A percentile compares a stretch with the other conserved stretches of the same genome.
These are phyloP conservation scores for Tolypocladium tundrense DNA, from an alignment of 2,329 filamentous ascomycete genomes.

Conservation along the genomic window DNA sequence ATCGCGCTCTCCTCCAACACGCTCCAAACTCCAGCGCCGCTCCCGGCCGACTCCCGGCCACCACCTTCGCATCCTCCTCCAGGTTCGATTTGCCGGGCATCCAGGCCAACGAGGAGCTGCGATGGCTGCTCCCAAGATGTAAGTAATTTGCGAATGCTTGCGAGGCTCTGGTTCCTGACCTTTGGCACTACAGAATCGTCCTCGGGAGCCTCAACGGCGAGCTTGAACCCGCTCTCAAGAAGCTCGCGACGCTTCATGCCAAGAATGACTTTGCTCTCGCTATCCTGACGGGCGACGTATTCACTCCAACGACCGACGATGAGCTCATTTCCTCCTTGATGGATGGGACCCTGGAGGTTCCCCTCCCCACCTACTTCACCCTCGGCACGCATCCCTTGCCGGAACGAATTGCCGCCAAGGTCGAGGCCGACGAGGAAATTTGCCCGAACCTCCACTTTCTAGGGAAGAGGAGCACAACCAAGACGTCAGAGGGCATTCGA, in stretches of 20 bases:
- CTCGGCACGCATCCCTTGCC: constrained; percentile 68
- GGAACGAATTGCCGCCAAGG: constrained; percentile 55
- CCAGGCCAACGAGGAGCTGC: constrained; percentile 1
- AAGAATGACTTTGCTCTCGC: constrained; percentile 87
- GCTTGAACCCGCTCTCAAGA: constrained; percentile 65
- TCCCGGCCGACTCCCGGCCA: neutral
- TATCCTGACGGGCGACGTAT: constrained; percentile 76
- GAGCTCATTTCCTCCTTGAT: constrained; percentile 54
- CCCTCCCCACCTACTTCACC: constrained; percentile 85
- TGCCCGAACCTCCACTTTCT: constrained; percentile 89
- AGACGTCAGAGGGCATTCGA: constrained; percentile 79
- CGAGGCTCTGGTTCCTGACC: neutral
- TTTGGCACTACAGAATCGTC: constrained; percentile 49
- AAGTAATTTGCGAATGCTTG: constrained; percentile 9
- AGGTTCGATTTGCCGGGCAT: neutral
- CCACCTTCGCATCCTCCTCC: constrained; percentile 2
- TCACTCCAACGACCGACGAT: constrained; percentile 50
- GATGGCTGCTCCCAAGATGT: constrained; percentile 42
- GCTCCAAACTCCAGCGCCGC: neutral
- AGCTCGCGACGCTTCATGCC: constrained; percentile 67
- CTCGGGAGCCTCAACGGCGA: constrained; percentile 76
- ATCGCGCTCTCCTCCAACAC: constrained; percentile 11
- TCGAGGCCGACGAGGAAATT: constrained; percentile 64
- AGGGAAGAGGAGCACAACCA: constrained; percentile 76
- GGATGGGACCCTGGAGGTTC: constrained; percentile 59